Percentiles rank a stretch among this genome's conserved stretches.
phyloP scores from a whole-genome alignment of 1,284 basidiomycete species.

The Agaricales sp. region DNA sequence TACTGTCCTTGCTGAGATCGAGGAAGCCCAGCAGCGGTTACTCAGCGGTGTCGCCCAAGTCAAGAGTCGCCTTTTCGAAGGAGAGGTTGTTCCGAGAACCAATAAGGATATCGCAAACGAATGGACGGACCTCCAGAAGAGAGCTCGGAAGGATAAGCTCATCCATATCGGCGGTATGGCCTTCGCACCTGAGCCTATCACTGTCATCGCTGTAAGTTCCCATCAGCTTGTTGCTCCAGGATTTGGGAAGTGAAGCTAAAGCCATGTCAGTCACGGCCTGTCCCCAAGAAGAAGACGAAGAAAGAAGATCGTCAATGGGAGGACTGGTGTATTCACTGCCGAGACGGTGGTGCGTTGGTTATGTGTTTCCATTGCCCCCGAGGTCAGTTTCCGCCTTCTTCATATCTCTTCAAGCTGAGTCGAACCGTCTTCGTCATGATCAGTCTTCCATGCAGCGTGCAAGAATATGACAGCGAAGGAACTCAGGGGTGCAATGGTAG shows the following conservation, averaged over 20 bases:
- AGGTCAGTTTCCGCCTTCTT: slow-evolving; percentile 22
- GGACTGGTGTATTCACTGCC: slow-evolving; percentile 47
- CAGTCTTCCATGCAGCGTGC: slow-evolving; percentile 44
- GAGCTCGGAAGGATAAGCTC: slow-evolving; percentile 26
- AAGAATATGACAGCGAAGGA: slow-evolving; percentile 23
- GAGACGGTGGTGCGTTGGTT: slow-evolving; percentile 45
- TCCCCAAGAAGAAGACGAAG: slow-evolving; percentile 19
- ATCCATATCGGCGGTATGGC: slow-evolving; percentile 35
- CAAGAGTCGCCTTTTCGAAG: slow-evolving; percentile 48
- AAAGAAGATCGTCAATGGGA: slow-evolving; percentile 31
- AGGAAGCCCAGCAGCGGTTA: slow-evolving; percentile 43
- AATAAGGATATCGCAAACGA: slow-evolving; percentile 33
- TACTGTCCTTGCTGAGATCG: slow-evolving; percentile 30
- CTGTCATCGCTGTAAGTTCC: not conserved
- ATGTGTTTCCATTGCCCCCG: slow-evolving; percentile 40
- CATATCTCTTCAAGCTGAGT: not conserved
- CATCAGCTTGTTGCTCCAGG: not conserved
- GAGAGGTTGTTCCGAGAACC: slow-evolving; percentile 28
- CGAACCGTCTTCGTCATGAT: slow-evolving; percentile 2
- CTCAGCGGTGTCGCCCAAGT: slow-evolving; percentile 47
- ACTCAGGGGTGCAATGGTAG: slow-evolving; percentile 17
- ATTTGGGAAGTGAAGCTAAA: not conserved
- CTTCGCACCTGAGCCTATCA: slow-evolving; percentile 12
- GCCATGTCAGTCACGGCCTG: slow-evolving; percentile 4
- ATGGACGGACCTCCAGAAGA: slow-evolving; percentile 35